Evolutionary conservation across 805 yeast genomes (phyloP), one percentile per base, ranked within the genome.

Genomic region (Pichia nanzhaoensis): DNA sequence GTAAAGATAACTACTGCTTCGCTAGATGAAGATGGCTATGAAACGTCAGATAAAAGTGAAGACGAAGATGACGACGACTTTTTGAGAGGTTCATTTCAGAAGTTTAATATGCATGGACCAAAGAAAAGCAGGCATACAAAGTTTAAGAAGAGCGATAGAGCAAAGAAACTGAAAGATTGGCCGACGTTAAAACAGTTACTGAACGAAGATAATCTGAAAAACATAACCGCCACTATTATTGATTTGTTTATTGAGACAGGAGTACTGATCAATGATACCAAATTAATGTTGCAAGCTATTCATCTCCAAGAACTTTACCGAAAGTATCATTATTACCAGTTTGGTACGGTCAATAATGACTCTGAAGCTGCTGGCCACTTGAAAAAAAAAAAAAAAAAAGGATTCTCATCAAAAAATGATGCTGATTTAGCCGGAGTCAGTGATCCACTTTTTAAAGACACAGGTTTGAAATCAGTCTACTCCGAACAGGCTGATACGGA

Each of bases 241-340:
- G 82, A 80, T 47, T 59, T 78, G 38, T 73, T 84, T 37, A 77
- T 75, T 54, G 86, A 84, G 51, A 65, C 77, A 4, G 80, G 83
- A 1, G 75, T 80, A 0, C 59, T 81, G 36, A 77, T 77, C 0
- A 74, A 80, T 48, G 91, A 84, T 55, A 67, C 79, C 63, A 79
- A 80, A 53, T 60, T 84, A 48, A 71, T 82, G 71, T 55, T 80
- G 39, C 64, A 84, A 44, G 71, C 81, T 0, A 59, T 70, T 47
- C 79, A 80, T 55, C 78, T 71, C 1, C 59, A 75, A 40, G 77
- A 74, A 42, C 74, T 78, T 75, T 24, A 30, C 10, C 20, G 35
- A 31, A 24, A 28, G 14, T 16, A 12, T 18, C 21, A 24, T 24
- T 6, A 24, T 7, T 24, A 7, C 9, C 28, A 7, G 10, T 24